Base-by-base conservation (phyloP, 805 yeast genomes). In the Teunomyces lycoperdinae region DNA sequence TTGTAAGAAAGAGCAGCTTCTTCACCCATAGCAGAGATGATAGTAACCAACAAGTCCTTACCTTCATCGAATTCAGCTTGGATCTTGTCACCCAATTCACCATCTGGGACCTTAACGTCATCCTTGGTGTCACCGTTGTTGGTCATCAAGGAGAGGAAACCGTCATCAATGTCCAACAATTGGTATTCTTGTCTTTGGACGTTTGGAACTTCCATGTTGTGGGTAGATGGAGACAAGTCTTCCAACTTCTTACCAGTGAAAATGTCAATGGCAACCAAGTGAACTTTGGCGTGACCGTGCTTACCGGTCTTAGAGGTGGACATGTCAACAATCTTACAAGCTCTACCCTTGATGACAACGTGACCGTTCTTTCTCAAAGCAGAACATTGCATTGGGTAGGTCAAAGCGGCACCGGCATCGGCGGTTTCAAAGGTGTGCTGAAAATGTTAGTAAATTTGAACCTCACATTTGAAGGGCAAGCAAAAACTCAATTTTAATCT, bases 201-300 rank as follows among this genome's bases (percentile, higher is more conserved):
- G 74, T 89, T 85, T 78, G 99, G 99, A 73, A 92, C 98, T 79
- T 92, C 97, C 98, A 94, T 91, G 82, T 94, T 94, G 85, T 94
- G 99, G 81, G 99, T 94, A 58, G 99, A 94, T 79, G 99, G 99
- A 63, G 99, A 94, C 76, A 94, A 87, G 80, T 94, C 99, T 85
- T 94, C 99, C 77, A 91, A 85, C 84, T 94, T 94, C 91, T 94
- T 94, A 77, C 89, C 87, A 68, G 99, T 94, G 92, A 94, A 94
- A 76, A 94, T 92, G 77, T 94, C 99, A 67, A 88, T 85, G 73
- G 98, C 98, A 62, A 94, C 98, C 80, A 94, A 84, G 80, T 94
- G 98, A 77, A 94, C 99, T 85, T 94, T 94, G 76, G 99, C 99
- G 94, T 94, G 99, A 82, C 99, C 99, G 87, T 94, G 99, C 97